These are phyloP conservation scores for Candida sphagnicola DNA, from an alignment of 805 yeast genomes.

Conservation along the genomic window DNA sequence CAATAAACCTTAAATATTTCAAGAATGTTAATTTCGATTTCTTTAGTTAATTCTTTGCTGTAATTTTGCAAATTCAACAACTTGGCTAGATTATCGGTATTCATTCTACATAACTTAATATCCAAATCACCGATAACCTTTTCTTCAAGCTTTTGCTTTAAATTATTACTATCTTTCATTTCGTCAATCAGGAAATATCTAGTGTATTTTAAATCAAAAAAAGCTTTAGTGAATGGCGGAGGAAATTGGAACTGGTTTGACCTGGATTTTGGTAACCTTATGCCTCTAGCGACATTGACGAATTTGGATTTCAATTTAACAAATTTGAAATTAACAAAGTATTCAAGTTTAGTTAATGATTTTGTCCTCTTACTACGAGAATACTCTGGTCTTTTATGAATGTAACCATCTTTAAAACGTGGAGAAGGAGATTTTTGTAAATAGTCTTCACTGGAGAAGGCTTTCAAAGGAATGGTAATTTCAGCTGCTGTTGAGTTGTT, in stretches of 20 bases:
- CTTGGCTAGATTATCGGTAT: constrained; percentile 51
- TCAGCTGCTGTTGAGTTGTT: neutral
- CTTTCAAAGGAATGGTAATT: neutral
- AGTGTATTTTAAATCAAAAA: constrained; percentile 3
- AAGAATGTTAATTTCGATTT: constrained; percentile 50
- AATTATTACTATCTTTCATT: constrained; percentile 9
- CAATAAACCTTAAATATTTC: constrained; percentile 52
- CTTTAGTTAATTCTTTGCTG: constrained; percentile 51
- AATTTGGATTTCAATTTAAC: neutral
- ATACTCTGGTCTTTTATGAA: neutral
- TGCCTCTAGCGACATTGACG: neutral
- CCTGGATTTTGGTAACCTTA: neutral
- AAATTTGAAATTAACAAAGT: constrained; percentile 1
- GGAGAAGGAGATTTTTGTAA: neutral
- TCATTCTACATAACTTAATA: constrained; percentile 50
- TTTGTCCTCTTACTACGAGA: neutral
- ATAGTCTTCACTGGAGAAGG: neutral
- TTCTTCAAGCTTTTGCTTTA: neutral
- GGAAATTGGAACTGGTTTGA: constrained; percentile 2
- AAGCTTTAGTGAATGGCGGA: constrained; percentile 8
- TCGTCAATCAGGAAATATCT: constrained; percentile 9
- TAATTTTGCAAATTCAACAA: constrained; percentile 44
- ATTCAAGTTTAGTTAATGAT: neutral
- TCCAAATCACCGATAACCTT: neutral
- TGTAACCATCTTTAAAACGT: neutral